phyloP scores from a whole-genome alignment of 345 rosid species.

The Trapa bicornis region DNA sequence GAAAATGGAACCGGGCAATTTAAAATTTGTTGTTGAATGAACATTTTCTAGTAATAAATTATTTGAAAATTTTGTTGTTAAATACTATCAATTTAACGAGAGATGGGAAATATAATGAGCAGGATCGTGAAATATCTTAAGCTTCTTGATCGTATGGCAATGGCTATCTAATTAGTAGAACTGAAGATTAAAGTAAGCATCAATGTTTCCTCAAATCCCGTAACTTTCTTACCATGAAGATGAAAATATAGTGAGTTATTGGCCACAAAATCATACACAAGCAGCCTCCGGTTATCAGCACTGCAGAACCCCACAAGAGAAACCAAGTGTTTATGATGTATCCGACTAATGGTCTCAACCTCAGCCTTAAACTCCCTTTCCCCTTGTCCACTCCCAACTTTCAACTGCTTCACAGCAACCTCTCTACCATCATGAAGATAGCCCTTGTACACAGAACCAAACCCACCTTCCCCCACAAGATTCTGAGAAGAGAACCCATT shows the following conservation, averaged over 20 bases:
- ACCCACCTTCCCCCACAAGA: constrained; percentile 91
- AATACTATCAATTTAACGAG: too few relatives aligned
- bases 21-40: background rate
- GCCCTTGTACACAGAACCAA: constrained; percentile 85
- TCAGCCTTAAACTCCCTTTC: constrained; percentile 91
- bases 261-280: constrained; percentile 73
- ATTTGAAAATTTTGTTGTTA: too few relatives aligned
- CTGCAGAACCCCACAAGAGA: constrained; percentile 91
- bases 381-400: constrained; percentile 78
- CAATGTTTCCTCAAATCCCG: background rate
- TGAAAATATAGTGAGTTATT: constrained; percentile 83
- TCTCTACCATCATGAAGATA: constrained; percentile 69
- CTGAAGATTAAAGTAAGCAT: background rate
- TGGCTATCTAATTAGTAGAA: too few relatives aligned
- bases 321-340: constrained; percentile 92
- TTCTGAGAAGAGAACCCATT: constrained; percentile 65
- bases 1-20: background rate
- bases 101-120: too few relatives aligned
- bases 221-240: constrained; percentile 61
- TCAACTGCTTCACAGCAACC: constrained; percentile 82
- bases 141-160: too few relatives aligned
- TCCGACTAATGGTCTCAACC: constrained; percentile 83
- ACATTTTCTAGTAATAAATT: background rate
- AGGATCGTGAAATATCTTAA: too few relatives aligned
- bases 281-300: constrained; percentile 64